Conservation (phyloP, 805 yeast species). For the Ogataea methylovora region DNA sequence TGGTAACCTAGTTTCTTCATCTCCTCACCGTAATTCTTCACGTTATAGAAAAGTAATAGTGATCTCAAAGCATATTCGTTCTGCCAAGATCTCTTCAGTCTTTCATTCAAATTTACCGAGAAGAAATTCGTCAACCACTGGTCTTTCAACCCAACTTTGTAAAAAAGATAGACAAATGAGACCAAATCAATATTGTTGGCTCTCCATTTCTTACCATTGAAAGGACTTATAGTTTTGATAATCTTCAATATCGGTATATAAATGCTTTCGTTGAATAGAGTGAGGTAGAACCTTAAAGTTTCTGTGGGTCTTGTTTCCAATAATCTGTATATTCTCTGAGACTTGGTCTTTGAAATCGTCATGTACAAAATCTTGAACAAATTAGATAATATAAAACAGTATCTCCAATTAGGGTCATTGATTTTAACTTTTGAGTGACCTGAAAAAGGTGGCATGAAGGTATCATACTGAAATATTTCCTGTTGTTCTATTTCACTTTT, state of each 20-base stretch:
- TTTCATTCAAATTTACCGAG: constrained; percentile 62
- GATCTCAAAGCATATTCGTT: constrained; percentile 83
- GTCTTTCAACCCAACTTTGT: constrained; percentile 66
- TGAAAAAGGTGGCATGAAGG: constrained; percentile 21
- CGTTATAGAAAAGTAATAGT: constrained; percentile 68
- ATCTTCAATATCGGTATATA: constrained; percentile 67
- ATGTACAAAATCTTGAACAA: constrained; percentile 49
- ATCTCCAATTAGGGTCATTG: constrained; percentile 27
- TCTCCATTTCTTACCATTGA: constrained; percentile 92
- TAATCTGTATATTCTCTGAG: constrained; percentile 64
- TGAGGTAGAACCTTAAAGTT: constrained; percentile 45
- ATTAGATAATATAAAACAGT: constrained; percentile 41
- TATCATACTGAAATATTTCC: constrained; percentile 3
- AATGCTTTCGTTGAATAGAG: constrained; percentile 53
- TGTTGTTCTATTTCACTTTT: constrained; percentile 2
- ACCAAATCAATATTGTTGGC: constrained; percentile 88
- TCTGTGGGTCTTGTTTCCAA: constrained; percentile 60
- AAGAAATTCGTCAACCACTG: constrained; percentile 89
- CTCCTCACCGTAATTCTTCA: constrained; percentile 42
- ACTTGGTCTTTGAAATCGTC: constrained; percentile 50
- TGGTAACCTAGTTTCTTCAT: constrained; percentile 54
- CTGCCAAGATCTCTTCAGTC: constrained; percentile 68
- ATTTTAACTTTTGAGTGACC: constrained; percentile 17
- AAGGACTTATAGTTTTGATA: constrained; percentile 75
- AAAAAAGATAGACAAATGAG: constrained; percentile 75